Evolutionary conservation across 2,329 filamentous ascomycete species (phyloP).

Genomic region (Trichoderma sp.): DNA sequence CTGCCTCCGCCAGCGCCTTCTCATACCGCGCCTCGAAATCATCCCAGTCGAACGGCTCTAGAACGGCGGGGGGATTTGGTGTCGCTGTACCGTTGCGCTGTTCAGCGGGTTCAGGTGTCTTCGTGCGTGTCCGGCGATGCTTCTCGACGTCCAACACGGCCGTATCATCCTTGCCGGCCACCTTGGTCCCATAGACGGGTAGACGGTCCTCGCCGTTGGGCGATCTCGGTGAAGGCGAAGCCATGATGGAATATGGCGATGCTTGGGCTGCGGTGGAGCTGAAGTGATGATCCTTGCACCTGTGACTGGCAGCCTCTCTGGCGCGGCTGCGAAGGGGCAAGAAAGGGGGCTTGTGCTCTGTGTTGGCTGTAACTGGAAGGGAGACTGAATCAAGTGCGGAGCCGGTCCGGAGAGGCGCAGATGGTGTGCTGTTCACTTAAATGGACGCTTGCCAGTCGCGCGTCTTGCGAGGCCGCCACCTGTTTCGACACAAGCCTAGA

Average conservation of each 20-base stretch:
- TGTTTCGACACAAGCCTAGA: background rate
- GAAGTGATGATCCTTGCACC: constrained; percentile 7
- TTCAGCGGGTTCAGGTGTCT: constrained; percentile 43
- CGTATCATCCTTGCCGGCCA: constrained; percentile 25
- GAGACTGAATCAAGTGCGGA: constrained; percentile 8
- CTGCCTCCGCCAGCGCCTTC: constrained; percentile 62
- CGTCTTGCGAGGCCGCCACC: background rate
- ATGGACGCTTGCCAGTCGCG: background rate
- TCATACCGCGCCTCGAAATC: constrained; percentile 72
- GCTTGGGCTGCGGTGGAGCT: constrained; percentile 1
- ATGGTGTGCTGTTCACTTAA: background rate
- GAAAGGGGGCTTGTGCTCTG: background rate
- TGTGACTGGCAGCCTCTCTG: background rate
- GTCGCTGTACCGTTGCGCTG: constrained; percentile 38
- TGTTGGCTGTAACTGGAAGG: background rate
- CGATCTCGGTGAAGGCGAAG: constrained; percentile 24
- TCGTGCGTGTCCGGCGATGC: constrained; percentile 28
- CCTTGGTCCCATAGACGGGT: constrained; percentile 16
- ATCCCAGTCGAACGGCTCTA: constrained; percentile 71
- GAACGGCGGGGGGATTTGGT: constrained; percentile 53
- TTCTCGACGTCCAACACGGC: constrained; percentile 29
- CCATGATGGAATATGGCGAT: constrained; percentile 23
- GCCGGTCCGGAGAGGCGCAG: background rate
- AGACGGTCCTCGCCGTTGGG: constrained; percentile 13
- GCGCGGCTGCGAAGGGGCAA: background rate